These are phyloP conservation scores for Neurospora sp. DNA, from an alignment of 495 filamentous ascomycete genomes.

Conservation along the genomic window DNA sequence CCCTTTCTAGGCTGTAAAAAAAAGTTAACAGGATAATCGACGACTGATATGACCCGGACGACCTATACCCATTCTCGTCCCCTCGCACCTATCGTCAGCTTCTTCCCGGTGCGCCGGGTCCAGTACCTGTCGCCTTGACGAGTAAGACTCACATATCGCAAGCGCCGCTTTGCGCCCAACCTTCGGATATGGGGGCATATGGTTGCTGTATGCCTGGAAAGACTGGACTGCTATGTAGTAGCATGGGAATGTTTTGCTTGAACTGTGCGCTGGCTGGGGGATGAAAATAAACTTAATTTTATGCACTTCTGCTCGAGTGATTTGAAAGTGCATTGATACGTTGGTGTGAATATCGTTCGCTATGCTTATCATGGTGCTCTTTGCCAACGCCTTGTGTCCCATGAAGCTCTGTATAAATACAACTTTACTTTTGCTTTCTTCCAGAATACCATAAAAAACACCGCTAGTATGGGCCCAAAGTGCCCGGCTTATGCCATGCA, in stretches of 20 bases:
- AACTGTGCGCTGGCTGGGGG: background rate
- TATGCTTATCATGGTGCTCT: background rate
- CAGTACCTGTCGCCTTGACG: background rate
- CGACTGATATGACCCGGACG: background rate
- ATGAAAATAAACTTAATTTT: background rate
- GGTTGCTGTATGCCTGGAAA: background rate
- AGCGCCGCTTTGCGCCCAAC: background rate
- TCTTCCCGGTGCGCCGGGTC: background rate
- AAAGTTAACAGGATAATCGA: background rate
- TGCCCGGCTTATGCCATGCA: background rate
- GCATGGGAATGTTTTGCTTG: background rate
- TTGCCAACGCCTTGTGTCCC: background rate
- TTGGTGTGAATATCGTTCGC: background rate
- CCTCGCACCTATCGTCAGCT: background rate
- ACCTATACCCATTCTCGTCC: background rate
- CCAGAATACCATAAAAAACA: background rate
- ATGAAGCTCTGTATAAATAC: background rate
- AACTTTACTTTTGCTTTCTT: background rate
- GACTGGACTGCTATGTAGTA: background rate
- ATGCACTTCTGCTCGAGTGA: background rate
- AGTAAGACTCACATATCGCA: background rate
- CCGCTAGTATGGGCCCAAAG: background rate
- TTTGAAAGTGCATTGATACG: background rate
- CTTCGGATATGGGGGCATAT: background rate
- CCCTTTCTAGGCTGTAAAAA: conserved; percentile 12